Conservation (phyloP, 1,284 basidiomycete genomes). For the Boletus albobrunnescens region DNA sequence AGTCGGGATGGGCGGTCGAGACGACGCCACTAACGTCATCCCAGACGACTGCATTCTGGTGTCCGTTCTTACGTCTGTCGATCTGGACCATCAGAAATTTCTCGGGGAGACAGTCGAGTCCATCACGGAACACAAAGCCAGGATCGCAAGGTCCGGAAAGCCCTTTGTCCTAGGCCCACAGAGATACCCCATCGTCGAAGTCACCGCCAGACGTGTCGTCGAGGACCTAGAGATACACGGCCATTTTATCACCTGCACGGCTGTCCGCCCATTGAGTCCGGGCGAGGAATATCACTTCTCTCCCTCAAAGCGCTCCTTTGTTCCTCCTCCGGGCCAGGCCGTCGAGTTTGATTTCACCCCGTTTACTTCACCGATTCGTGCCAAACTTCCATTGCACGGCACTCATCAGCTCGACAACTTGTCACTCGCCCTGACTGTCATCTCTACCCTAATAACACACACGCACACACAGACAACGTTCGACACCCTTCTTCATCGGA, state of each 20-base stretch:
- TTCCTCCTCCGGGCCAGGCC: conserved; percentile 41
- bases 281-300: conserved; percentile 37
- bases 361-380: conserved; percentile 38
- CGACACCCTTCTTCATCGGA: conserved; percentile 17
- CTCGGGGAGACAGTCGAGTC: conserved; percentile 73
- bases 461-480: conserved; percentile 27
- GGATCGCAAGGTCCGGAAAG: conserved; percentile 68
- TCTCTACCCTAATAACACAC: conserved; percentile 58
- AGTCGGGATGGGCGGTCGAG: conserved; percentile 90
- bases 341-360: conserved; percentile 42
- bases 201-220: conserved; percentile 41
- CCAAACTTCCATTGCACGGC: conserved; percentile 66
- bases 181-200: conserved; percentile 48
- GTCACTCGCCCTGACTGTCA: conserved; percentile 61
- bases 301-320: conserved; percentile 33
- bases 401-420: conserved; percentile 82
- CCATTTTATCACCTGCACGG: conserved; percentile 36
- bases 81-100: conserved; percentile 90
- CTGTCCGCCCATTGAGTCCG: conserved; percentile 19
- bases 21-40: conserved; percentile 93
- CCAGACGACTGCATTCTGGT: conserved; percentile 66
- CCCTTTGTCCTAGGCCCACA: conserved; percentile 79
- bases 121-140: conserved; percentile 84
- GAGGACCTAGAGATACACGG: conserved; percentile 36
- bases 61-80: conserved; percentile 82